Evolutionary conservation across 75 land plant genomes (phyloP), one percentile per base, ranked within the genome.

Genomic region (Azolla pinnata): DNA sequence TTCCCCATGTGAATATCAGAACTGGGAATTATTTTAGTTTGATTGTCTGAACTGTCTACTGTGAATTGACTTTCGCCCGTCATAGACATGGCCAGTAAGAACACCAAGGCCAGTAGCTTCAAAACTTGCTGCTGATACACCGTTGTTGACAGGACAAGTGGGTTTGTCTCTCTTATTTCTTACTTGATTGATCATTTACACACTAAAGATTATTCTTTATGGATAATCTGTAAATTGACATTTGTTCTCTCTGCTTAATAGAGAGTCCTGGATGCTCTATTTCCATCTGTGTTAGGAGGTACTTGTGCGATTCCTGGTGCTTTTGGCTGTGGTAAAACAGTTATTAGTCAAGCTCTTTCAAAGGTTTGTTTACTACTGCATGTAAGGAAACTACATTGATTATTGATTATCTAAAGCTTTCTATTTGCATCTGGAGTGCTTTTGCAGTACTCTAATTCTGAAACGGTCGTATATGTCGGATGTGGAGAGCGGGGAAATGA

Each of bases 281-380:
- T 95, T 75, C 99, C 99, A 14, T 95, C 99, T 45, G 99, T 95
- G 33, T 85, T 95, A 56, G 99, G 99, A 60, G 99, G 99, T 34
- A 95, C 99, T 48, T 95, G 99, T 81, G 96, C 99, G 46, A 95
- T 95, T 61, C 99, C 99, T 74, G 99, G 99, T 46, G 99, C 99
- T 33, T 95, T 95, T 84, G 99, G 99, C 31, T 95, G 99, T 81
- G 99, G 99, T 2, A 95, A 95, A 76, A 95, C 99, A 38, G 99
- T 95, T 31, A 95, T 95, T 31, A 95, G 99, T 76, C 99, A 95
- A 74, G 99, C 99, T 29, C 92, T 95, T 64, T 95, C 99, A 24
- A 95, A 95, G 92, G 99, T 90, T 0, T 18, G 12, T 58, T 35
- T 2, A n/a, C n/a, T n/a, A n/a, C n/a, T n/a, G n/a, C n/a, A n/a